phyloP scores from a whole-genome alignment of 1,139 yeast genomes.

The Debaryomycetaceae sp. region DNA sequence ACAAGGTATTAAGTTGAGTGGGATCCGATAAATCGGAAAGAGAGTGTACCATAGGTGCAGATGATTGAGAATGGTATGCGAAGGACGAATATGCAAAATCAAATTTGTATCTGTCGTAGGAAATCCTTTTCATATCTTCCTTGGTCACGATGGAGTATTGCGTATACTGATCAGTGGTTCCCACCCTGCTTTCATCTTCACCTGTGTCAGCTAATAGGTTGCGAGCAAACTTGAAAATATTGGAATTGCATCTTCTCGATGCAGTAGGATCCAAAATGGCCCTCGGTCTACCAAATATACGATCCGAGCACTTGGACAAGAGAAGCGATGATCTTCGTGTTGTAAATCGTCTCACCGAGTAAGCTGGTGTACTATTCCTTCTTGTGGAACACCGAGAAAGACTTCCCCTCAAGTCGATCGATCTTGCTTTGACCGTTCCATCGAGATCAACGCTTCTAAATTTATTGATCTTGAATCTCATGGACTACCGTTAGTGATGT shows the following conservation, averaged over 20 bases:
- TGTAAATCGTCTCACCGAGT: no score
- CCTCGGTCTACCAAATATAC: no score
- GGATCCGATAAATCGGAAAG: conserved; percentile 52
- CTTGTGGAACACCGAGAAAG: no score
- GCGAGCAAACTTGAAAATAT: not conserved
- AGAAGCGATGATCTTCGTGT: no score
- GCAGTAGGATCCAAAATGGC: not conserved
- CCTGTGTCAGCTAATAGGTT: not conserved
- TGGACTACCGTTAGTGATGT: no score
- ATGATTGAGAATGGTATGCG: conserved; percentile 44
- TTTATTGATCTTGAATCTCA: no score
- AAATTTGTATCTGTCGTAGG: conserved; percentile 41
- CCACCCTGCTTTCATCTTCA: not conserved
- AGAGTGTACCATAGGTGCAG: conserved; percentile 45
- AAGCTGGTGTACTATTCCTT: no score
- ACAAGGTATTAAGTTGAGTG: conserved; percentile 40
- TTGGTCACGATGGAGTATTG: conserved; percentile 40
- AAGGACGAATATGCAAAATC: conserved; percentile 46
- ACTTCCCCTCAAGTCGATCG: no score
- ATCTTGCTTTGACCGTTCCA: no score
- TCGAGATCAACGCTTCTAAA: no score
- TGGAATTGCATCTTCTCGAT: not conserved
- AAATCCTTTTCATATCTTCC: conserved; percentile 36
- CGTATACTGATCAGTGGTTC: conserved; percentile 34
- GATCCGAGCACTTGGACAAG: no score